Evolutionary conservation across 768 basidiomycete genomes (phyloP), one percentile per base, ranked within the genome.

Genomic region (Pulveroboletus sp.): DNA sequence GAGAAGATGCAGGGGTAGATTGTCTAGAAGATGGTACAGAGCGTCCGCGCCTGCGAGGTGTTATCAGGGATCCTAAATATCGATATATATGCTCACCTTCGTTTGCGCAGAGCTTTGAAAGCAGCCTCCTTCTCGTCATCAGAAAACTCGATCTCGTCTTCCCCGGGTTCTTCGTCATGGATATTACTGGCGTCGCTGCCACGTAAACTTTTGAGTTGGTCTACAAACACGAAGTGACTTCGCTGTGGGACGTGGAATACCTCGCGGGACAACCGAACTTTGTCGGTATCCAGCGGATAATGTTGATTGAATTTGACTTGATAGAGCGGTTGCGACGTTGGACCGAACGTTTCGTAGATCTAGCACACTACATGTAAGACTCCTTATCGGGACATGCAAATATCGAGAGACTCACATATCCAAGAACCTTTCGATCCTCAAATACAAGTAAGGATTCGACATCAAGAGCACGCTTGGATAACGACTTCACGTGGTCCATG

Each of bases 331-430:
- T 89, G 85, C 17, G 80, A 77, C 9, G 94, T 91, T 3, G 95
- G 93, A 10, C 95, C 95, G 68, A 98, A 98, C 0, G 94, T 96
- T 70, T 98, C 95, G 63, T 86, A 89, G 45, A 97, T 75, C 91
- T 94, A 9, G n/a, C n/a, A 13, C 9, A 65, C 10, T 43, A 34
- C 5, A 35, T 23, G 45, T 43, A 51, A 54, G 61, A 43, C 27
- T 43, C 50, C 34, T 48, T 59, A 56, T 53, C 47, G 47, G 38
- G 38, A 23, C 23, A n/a, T 51, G 31, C 36, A 51, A 45, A 24
- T n/a, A 20, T 34, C 41, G 30, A 30, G 35, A 27, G 17, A 76
- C 87, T 71, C 69, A 95, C 93, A 67, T 87, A 85, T 38, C 95
- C 95, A 60, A 97, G 64, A n/a, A 95, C 91, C 55, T 80, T 83